Evolutionary conservation across 2,329 filamentous ascomycete genomes (phyloP).

Genomic region (Alternaria sp.): DNA sequence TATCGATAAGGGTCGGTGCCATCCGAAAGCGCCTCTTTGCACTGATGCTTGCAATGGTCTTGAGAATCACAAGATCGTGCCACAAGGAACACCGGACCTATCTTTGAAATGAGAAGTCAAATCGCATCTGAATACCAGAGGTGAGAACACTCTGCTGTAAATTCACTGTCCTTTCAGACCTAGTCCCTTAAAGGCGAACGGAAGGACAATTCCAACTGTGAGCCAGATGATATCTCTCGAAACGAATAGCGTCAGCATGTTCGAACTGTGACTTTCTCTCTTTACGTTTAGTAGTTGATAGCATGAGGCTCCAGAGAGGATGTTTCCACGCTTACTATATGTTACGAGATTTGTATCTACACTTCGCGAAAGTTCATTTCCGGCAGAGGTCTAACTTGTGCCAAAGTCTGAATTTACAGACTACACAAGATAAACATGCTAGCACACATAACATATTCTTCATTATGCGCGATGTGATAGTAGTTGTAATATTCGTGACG

Average conservation of each 20-base stretch:
- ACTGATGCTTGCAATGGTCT: not conserved
- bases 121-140: not conserved
- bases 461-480: not conserved
- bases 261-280: too few relatives aligned
- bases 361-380: not conserved
- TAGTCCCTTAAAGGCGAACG: not conserved
- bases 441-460: too few relatives aligned
- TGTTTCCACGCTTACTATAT: not conserved
- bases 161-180: not conserved
- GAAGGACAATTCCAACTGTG: not conserved
- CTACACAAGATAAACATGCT: not conserved
- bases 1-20: constrained; percentile 3
- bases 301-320: not conserved
- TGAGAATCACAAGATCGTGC: not conserved
- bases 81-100: not conserved
- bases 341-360: not conserved
- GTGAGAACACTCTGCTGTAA: not conserved
- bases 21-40: not conserved
- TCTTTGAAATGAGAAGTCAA: too few relatives aligned
- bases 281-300: not conserved
- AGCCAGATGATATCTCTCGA: not conserved
- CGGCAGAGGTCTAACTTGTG: not conserved
- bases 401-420: not conserved
- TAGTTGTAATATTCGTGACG: not conserved
- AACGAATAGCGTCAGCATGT: not conserved